A percentile compares a stretch with the other conserved stretches of the same genome.
phyloP scores from a whole-genome alignment of 176 grass and related monocot genomes.

The Triticum urartu region DNA sequence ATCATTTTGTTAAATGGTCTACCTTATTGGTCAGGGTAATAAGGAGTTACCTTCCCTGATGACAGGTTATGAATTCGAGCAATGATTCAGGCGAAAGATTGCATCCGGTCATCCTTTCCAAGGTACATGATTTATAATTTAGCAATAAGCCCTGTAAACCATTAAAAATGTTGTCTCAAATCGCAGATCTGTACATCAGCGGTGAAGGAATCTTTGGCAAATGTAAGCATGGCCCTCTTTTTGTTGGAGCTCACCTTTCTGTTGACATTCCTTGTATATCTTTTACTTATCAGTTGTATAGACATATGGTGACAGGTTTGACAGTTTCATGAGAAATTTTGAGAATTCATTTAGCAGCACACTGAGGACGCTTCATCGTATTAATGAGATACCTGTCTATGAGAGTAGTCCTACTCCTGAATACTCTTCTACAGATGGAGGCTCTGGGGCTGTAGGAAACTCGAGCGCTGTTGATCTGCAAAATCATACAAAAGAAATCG shows the following conservation, averaged over 20 bases:
- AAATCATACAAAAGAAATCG: slow-evolving; percentile 11
- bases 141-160: background rate
- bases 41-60: background rate
- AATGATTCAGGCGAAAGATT: slow-evolving; percentile 46
- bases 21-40: background rate
- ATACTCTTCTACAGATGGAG: slow-evolving; percentile 29
- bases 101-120: slow-evolving; percentile 50
- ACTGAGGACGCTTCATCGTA: slow-evolving; percentile 73
- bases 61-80: slow-evolving; percentile 54
- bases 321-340: slow-evolving; percentile 82
- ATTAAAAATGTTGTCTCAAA: background rate
- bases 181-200: slow-evolving; percentile 84
- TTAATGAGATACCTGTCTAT: slow-evolving; percentile 54
- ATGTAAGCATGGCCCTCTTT: slow-evolving; percentile 53
- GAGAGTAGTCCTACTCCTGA: slow-evolving; percentile 28
- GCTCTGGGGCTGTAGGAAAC: slow-evolving; percentile 31
- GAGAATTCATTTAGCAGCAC: slow-evolving; percentile 96
- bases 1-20: background rate
- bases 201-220: slow-evolving; percentile 84
- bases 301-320: slow-evolving; percentile 83
- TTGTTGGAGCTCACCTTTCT: background rate
- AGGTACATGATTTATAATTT: slow-evolving; percentile 44
- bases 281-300: slow-evolving; percentile 35
- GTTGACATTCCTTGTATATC: background rate
- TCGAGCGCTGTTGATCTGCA: slow-evolving; percentile 15